Evolutionary conservation across 176 grass and related monocot genomes (phyloP).

Genomic region (Puccinellia tenuiflora): DNA sequence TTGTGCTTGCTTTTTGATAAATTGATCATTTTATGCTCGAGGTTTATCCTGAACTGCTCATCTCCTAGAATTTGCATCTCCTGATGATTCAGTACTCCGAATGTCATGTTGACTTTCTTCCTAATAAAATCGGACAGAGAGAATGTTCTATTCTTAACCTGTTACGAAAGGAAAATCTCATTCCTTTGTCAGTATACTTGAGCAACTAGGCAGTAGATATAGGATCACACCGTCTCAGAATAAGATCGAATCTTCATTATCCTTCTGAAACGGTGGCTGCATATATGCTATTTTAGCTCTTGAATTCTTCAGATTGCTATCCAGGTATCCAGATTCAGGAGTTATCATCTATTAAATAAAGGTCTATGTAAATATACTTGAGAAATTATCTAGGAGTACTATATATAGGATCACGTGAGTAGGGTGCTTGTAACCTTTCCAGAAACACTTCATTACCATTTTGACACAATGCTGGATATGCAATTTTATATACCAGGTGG

Average conservation of each 20-base stretch:
- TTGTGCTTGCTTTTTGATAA: not conserved
- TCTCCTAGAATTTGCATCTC: not conserved
- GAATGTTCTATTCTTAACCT: not conserved
- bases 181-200: not conserved
- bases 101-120: not conserved
- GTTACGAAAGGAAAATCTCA: not conserved
- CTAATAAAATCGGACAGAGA: not conserved
- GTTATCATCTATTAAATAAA: not conserved
- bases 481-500: slow-evolving; percentile 18
- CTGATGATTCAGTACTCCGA: not conserved
- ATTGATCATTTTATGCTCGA: not conserved
- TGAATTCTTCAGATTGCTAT: not conserved
- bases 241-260: no score
- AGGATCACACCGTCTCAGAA: no score
- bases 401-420: no score
- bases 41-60: not conserved
- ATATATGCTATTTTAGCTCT: not conserved
- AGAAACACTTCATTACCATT: no score
- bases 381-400: no score
- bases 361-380: no score
- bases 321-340: not conserved
- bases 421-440: no score
- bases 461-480: no score
- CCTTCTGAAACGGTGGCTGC: not conserved
- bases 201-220: not conserved